These are phyloP conservation scores for Fusarium nanum DNA, from an alignment of 2,329 filamentous ascomycete genomes.

Conservation along the genomic window DNA sequence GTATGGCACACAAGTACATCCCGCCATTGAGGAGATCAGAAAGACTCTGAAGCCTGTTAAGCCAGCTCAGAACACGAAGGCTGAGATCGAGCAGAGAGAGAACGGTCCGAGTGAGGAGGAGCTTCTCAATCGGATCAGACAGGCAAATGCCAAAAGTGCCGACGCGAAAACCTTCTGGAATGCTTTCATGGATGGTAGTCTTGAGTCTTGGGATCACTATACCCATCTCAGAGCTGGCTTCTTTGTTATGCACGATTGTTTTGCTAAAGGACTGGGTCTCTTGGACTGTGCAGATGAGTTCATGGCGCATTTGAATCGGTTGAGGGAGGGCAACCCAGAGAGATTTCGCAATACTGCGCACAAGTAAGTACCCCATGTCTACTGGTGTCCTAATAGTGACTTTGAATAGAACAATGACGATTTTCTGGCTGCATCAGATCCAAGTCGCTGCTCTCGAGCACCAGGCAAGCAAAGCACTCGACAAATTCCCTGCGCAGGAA, in stretches of 20 bases:
- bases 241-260: conserved; percentile 47
- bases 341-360: conserved; percentile 52
- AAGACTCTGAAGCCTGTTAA: conserved; percentile 19
- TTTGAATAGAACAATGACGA: conserved; percentile 47
- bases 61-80: neutral
- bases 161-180: conserved; percentile 43
- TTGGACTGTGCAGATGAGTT: conserved; percentile 49
- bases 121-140: conserved; percentile 14
- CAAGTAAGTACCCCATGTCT: conserved; percentile 27
- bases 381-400: accelerated
- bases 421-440: conserved; percentile 53
- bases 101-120: conserved; percentile 31
- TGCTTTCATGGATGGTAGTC: conserved; percentile 43
- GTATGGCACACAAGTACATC: conserved; percentile 18
- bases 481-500: conserved; percentile 22
- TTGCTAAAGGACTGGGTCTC: conserved; percentile 39
- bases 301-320: conserved; percentile 44
- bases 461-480: conserved; percentile 21
- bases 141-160: conserved; percentile 16
- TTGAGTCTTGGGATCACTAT: conserved; percentile 50
- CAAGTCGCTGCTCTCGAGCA: conserved; percentile 47
- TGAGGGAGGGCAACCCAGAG: conserved; percentile 44
- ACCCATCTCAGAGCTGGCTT: conserved; percentile 51
- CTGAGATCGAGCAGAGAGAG: conserved; percentile 15
- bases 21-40: conserved; percentile 35